Evolutionary conservation across 305 asterid species (phyloP), one percentile per base, ranked within the genome.

Genomic region (Fraxinus sp.): DNA sequence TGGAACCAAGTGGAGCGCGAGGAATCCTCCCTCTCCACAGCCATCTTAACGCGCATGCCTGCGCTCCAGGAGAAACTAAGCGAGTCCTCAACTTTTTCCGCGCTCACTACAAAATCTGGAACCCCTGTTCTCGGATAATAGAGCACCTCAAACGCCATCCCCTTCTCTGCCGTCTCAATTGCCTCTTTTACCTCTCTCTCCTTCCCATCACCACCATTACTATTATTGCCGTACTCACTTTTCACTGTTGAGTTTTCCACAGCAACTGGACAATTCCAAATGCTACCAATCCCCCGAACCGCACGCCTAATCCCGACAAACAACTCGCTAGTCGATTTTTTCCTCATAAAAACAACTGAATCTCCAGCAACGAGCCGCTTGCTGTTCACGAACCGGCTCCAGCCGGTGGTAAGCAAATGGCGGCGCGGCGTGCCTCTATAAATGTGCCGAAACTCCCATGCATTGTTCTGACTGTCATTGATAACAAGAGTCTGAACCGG

Each of bases 381-480:
- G 35, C 85, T 81, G 82, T 89, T 90, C 10, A 93, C 96, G 66
- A 86, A 93, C 85, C 84, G 87, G 85, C 91, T 88, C 97, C 97
- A 93, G 0, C 96, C 95, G 2, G 96, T 91, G 13, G 97, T 91
- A n/a, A 93, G 77, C 85, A 93, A 78, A 59, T 93, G 96, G 28
- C 96, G 90, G 33, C 96, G 90, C 16, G 73, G 73, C 5, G 73
- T 64, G 73, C 73, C 73, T 64, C 94, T 86, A 75, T 89, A 91
- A 83, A 90, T 83, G 35, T 80, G 78, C 11, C 82, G 76, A 2
- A 28, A 28, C 83, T 39, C 32, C 64, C 78, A 70, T 71, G 76
- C 76, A 80, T 20, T 80, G 18, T 43, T 70, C 26, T 22, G 35
- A 52, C 66, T 77, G 35, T 43, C 64, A 3, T 43, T 78, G 57